Conservation (phyloP, 345 rosid species). For the Anastatica hierochuntica region DNA sequence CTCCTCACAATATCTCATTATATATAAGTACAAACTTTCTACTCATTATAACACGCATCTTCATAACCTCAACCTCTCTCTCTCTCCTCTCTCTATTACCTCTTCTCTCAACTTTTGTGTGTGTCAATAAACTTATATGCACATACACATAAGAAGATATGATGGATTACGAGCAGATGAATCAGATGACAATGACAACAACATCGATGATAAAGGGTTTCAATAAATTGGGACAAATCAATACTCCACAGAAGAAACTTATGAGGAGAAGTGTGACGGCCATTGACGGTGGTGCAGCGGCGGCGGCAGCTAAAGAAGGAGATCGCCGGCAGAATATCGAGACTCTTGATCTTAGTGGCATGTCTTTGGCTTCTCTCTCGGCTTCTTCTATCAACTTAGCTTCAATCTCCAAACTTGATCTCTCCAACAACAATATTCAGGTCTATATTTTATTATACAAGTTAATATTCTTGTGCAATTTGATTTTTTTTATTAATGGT, state of each 20-base stretch:
- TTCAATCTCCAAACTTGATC: slow-evolving; percentile 55
- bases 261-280: slow-evolving; percentile 14
- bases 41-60: slow-evolving; percentile 6
- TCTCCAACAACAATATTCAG: slow-evolving; percentile 82
- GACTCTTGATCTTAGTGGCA: slow-evolving; percentile 56
- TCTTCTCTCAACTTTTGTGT: neutral
- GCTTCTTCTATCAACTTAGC: slow-evolving; percentile 49
- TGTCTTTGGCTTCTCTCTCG: slow-evolving; percentile 52
- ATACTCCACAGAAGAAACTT: slow-evolving; percentile 11
- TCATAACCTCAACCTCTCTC: neutral
- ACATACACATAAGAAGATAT: slow-evolving; percentile 22
- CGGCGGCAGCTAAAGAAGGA: slow-evolving; percentile 17
- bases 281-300: slow-evolving; percentile 11
- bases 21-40: slow-evolving; percentile 9
- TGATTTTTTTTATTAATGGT: too few relatives aligned
- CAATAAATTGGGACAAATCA: slow-evolving; percentile 1
- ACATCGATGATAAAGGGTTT: slow-evolving; percentile 19
- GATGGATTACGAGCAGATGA: slow-evolving; percentile 29
- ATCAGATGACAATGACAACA: slow-evolving; percentile 27
- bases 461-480: too few relatives aligned
- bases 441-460: slow-evolving; percentile 19
- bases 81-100: too few relatives aligned
- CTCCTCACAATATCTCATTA: slow-evolving; percentile 3
- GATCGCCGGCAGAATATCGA: slow-evolving; percentile 26
- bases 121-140: slow-evolving; percentile 1